Evolutionary conservation across 441 rosid species (phyloP), one percentile per base, ranked within the genome.

Genomic region (Metrosideros polymorpha): DNA sequence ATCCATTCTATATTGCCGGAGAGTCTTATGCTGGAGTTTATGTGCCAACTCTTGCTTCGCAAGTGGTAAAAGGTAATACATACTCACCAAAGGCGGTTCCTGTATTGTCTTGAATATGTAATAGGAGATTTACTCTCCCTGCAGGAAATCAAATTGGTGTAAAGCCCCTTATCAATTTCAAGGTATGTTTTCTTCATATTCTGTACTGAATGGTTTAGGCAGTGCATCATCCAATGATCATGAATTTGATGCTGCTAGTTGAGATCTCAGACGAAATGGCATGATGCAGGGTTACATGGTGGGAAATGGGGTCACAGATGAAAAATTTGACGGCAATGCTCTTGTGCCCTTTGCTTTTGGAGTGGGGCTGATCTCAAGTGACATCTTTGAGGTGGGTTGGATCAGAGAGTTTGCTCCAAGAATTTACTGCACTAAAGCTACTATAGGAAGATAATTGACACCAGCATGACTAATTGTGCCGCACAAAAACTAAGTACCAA

Each of bases 1-100:
- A 87, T 47, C 77, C 88, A 49, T 87, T 87, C 84, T 84, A 87
- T 83, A 53, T 87, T 50, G 76, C 86, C 0, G 63, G 88, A 49
- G 88, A 87, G 57, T 87, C 88, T 25, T 87, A 87, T 57, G 88
- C 86, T 25, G 86, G 88, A 84, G 88, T 84, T 51, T 87, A 87
- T 79, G 88, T 84, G 55, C 88, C 88, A n/a, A 75, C 57, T 42
- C 88, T 87, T 25, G 86, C 88, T 75, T 63, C 77, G 15, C 53
- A 77, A 84, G 79, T 87, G 25, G 84, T 51, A 49, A 75, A 54
- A 47, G 86, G 88, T 87, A 76, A 27, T 12, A n/a, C 75, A 30
- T 45, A 49, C 55, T 39, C 30, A 71, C 51, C 4, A 35, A 4
- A 52, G 27, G 39, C 30, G 12, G 75, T 66, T 13, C 12, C n/a